A percentile compares a stretch with the other conserved stretches of the same genome.
Conservation (phyloP, 1,284 basidiomycete species). For the Cronartium quercuum region DNA sequence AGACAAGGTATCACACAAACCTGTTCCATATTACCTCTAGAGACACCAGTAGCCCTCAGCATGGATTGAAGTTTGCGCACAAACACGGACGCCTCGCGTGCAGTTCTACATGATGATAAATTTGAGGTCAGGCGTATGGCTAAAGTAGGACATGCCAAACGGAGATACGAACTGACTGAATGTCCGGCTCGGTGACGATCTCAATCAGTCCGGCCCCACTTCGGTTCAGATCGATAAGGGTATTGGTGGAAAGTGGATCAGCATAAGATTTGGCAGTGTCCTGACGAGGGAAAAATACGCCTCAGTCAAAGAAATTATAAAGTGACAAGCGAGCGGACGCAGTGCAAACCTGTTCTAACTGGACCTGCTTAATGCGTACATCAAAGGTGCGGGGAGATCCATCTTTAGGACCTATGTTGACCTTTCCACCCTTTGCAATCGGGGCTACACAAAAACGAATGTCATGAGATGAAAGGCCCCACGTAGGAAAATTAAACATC, state of each 20-base stretch:
- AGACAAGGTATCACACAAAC: slow-evolving; percentile 51
- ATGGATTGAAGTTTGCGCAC: slow-evolving; percentile 75
- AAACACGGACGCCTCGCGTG: slow-evolving; percentile 86
- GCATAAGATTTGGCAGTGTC: slow-evolving; percentile 90
- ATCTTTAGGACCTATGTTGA: slow-evolving; percentile 55
- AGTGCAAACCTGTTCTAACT: slow-evolving; percentile 75
- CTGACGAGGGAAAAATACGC: slow-evolving; percentile 51
- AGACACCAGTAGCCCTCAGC: slow-evolving; percentile 73
- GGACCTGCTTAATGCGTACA: slow-evolving; percentile 85
- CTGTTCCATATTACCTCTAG: slow-evolving; percentile 96
- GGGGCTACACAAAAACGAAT: slow-evolving; percentile 57
- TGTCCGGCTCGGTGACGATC: slow-evolving; percentile 90
- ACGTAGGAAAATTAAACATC: not conserved
- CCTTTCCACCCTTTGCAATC: slow-evolving; percentile 64
- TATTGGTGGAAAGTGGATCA: slow-evolving; percentile 55
- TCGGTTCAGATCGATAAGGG: slow-evolving; percentile 80
- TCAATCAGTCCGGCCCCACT: slow-evolving; percentile 87
- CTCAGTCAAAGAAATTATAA: not conserved
- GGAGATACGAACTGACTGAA: slow-evolving; percentile 57
- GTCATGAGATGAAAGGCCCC: slow-evolving; percentile 20
- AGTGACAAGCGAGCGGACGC: not conserved
- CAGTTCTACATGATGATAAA: slow-evolving; percentile 55
- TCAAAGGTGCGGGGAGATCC: slow-evolving; percentile 43
- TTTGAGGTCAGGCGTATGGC: slow-evolving; percentile 5
- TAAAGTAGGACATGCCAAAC: not conserved